Base-by-base conservation (phyloP, 2,329 filamentous ascomycete genomes). In the Conoideocrella luteorostrata region DNA sequence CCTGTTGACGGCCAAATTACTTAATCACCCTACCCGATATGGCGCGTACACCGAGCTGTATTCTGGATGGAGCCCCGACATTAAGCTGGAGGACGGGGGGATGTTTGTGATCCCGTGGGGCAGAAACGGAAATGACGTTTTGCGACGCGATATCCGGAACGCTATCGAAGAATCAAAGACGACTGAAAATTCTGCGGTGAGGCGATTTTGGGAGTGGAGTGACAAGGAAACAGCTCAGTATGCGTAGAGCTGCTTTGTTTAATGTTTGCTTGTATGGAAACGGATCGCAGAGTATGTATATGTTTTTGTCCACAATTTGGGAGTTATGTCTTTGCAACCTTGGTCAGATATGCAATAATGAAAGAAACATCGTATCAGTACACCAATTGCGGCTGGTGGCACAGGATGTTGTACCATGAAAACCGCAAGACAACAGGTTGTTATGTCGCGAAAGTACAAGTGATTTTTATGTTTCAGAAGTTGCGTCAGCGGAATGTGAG, bases 1-100 rank as follows among this genome's bases (percentile, higher is more conserved):
- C 4, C 44, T 44, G 17, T 10, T 62, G 1, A 4, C 28, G 4
- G 42, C 47, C 4, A 50, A 48, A 5, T 44, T 53, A 6, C 22
- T 61, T 2, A 54, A 61, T 42, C 57, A 63, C 0, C 42, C 46
- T 15, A 15, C 55, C 0, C 44, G 63, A 10, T 55, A 63, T 22
- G 74, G 72, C 0, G 71, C 70, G 0, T 75, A 73, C 51, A 72
- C 72, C 0, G 64, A 70, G 46, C 50, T 77, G 1, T 77, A 66
- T 46, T 65, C 71, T 1, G 71, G 62, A 0, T 56, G 72, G 30
- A 69, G 70, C 0, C 64, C 66, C 0, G 62, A 72, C 0, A 56
- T 75, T 4, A 69, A 62, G 0, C 30, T 62, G 1, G 66, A 56
- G 6, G 45, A 50, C 10, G 45, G 45, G 7, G 41, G 41, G 32